Percentiles rank a stretch among this genome's conserved stretches.
These are phyloP conservation scores for Aspergillus sp. DNA, from an alignment of 2,329 filamentous ascomycete species.

Conservation along the genomic window DNA sequence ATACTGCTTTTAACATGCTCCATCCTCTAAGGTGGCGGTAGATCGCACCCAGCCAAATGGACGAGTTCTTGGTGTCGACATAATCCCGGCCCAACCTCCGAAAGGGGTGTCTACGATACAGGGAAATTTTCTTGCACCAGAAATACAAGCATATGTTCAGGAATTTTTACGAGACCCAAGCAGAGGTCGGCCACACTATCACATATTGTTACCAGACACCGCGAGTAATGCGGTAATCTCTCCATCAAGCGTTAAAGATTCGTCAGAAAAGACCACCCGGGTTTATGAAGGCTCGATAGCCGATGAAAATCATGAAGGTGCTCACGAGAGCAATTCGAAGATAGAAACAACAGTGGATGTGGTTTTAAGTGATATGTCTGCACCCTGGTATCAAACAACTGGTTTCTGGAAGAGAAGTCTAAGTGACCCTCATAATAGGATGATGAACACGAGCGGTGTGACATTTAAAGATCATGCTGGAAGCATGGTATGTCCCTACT, in stretches of 20 bases:
- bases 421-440: conserved; percentile 94
- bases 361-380: conserved; percentile 98
- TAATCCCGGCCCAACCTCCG: conserved; percentile 88
- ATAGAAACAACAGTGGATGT: conserved; percentile 71
- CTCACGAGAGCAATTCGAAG: conserved; percentile 24
- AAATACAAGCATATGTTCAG: conserved; percentile 71
- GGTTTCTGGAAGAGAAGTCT: conserved; percentile 81
- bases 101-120: conserved; percentile 91
- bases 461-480: conserved; percentile 81
- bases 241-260: conserved; percentile 1
- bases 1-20: conserved; percentile 1
- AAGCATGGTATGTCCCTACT: conserved; percentile 68
- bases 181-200: conserved; percentile 48
- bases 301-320: background rate
- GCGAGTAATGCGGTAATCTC: conserved; percentile 8
- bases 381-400: conserved; percentile 79
- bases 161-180: conserved; percentile 66
- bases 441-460: conserved; percentile 98
- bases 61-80: conserved; percentile 83
- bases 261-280: background rate
- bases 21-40: conserved; percentile 63
- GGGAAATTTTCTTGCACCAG: conserved; percentile 78
- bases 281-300: no score
- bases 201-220: conserved; percentile 2
- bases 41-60: conserved; percentile 72